Percentiles rank a stretch among this genome's conserved stretches.
phyloP scores from a whole-genome alignment of 108 stramenopile species.

The Cylindrotheca closterium region DNA sequence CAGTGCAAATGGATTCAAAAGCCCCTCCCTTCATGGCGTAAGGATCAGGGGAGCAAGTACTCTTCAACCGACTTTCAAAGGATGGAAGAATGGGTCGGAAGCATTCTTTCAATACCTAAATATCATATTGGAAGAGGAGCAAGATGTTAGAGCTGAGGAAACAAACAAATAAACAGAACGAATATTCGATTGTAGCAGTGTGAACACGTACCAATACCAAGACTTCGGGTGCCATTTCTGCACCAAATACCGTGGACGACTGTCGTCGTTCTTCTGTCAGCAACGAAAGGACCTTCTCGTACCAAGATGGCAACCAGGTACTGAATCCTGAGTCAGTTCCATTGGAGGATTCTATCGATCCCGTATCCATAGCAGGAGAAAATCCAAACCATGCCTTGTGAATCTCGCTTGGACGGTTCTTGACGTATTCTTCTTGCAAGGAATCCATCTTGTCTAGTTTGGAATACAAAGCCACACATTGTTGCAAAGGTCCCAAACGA shows the following conservation, averaged over 20 bases:
- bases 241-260: conserved; percentile 67
- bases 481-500: conserved; percentile 71
- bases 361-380: conserved; percentile 11
- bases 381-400: conserved; percentile 76
- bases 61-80: conserved; percentile 63
- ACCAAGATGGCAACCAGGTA: conserved; percentile 76
- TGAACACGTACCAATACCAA: conserved; percentile 41
- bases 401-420: conserved; percentile 57
- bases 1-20: conserved; percentile 64
- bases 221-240: conserved; percentile 58
- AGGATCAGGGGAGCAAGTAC: conserved; percentile 40
- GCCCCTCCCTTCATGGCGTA: conserved; percentile 30
- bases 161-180: background rate
- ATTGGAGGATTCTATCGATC: conserved; percentile 1
- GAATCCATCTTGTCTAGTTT: conserved; percentile 69
- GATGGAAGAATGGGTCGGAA: conserved; percentile 74
- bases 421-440: conserved; percentile 79
- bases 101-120: conserved; percentile 55
- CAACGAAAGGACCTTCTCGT: conserved; percentile 61
- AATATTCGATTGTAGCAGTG: background rate
- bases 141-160: background rate
- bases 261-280: conserved; percentile 72
- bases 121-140: background rate
- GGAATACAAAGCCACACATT: conserved; percentile 72
- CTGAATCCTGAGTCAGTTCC: conserved; percentile 37